phyloP scores from a whole-genome alignment of 495 filamentous ascomycete species.

The Lophium mytilinum region DNA sequence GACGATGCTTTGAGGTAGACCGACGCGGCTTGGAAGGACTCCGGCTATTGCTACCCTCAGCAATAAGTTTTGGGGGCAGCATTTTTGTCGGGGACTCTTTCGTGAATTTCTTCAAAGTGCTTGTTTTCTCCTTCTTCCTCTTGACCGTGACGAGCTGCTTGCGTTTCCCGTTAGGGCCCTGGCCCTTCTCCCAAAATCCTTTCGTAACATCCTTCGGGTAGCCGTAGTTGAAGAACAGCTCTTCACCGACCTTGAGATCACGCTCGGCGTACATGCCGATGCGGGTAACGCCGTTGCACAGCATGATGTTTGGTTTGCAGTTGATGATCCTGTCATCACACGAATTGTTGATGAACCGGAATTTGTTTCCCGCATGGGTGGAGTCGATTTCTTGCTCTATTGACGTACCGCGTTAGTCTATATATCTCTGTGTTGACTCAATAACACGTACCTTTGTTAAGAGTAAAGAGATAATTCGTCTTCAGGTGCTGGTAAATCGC shows the following conservation, averaged over 20 bases:
- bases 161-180: not conserved
- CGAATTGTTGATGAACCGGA: conserved; percentile 64
- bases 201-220: conserved; percentile 17
- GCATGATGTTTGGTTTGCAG: conserved; percentile 49
- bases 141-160: not conserved
- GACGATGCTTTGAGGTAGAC: too few relatives aligned
- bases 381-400: conserved; percentile 39
- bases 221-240: conserved; percentile 65
- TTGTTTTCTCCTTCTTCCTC: not conserved
- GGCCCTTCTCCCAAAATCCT: conserved; percentile 6
- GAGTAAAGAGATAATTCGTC: conserved; percentile 57
- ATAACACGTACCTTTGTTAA: conserved; percentile 43
- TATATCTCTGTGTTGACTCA: conserved; percentile 15
- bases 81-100: not conserved
- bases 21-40: too few relatives aligned
- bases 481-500: conserved; percentile 54
- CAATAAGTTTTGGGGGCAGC: not conserved
- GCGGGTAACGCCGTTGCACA: conserved; percentile 57
- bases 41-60: too few relatives aligned
- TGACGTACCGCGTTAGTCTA: conserved; percentile 38
- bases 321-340: conserved; percentile 38
- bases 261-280: conserved; percentile 58
- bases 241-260: conserved; percentile 54
- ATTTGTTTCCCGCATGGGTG: conserved; percentile 42
- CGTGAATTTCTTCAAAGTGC: not conserved